phyloP scores from a whole-genome alignment of 2,329 filamentous ascomycete genomes.

The Zalaria obscura region DNA sequence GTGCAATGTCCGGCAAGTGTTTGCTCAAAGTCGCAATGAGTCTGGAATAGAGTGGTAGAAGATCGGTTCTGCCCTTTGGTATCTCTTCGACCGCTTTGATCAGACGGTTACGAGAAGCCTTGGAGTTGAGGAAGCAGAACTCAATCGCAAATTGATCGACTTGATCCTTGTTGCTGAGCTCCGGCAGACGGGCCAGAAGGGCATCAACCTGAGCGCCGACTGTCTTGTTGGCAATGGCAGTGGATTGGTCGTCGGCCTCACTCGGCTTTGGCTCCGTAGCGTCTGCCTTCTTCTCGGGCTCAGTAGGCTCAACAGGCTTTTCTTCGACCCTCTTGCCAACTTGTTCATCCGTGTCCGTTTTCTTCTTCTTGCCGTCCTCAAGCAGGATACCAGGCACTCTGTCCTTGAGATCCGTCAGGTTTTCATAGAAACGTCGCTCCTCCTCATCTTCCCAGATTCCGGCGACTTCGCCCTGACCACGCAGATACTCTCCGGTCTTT shows the following conservation, averaged over 20 bases:
- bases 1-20: slow-evolving; percentile 89
- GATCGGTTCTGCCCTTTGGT: slow-evolving; percentile 82
- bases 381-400: slow-evolving; percentile 88
- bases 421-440: slow-evolving; percentile 95
- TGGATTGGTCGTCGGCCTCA: slow-evolving; percentile 68
- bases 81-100: slow-evolving; percentile 89
- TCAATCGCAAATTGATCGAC: slow-evolving; percentile 90
- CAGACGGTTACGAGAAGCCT: slow-evolving; percentile 86
- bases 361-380: slow-evolving; percentile 93
- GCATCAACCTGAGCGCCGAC: slow-evolving; percentile 95
- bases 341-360: slow-evolving; percentile 65
- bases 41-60: slow-evolving; percentile 83
- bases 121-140: slow-evolving; percentile 97
- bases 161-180: slow-evolving; percentile 78
- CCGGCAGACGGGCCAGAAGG: slow-evolving; percentile 72
- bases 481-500: slow-evolving; percentile 85
- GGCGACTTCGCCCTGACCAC: slow-evolving; percentile 75
- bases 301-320: slow-evolving; percentile 10
- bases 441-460: slow-evolving; percentile 99
- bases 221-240: slow-evolving; percentile 92
- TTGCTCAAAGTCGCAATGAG: slow-evolving; percentile 84
- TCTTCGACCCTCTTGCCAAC: slow-evolving; percentile 60
- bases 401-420: slow-evolving; percentile 84
- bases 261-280: slow-evolving; percentile 35
- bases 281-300: slow-evolving; percentile 28